These are phyloP conservation scores for Stephania cephalantha DNA, from an alignment of 164 flowering plant species.

Conservation along the genomic window DNA sequence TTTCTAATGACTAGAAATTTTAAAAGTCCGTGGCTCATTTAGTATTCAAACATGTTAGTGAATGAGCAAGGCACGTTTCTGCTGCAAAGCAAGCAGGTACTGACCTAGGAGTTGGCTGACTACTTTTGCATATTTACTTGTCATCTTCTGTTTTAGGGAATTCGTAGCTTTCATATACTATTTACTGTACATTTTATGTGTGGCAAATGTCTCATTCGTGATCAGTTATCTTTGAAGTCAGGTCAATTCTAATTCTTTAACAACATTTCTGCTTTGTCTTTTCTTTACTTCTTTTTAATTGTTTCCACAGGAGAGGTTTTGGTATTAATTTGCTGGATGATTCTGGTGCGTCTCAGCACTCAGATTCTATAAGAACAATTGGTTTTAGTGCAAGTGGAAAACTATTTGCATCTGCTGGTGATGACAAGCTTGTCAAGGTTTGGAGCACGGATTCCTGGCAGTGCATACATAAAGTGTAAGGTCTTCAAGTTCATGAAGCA, in stretches of 20 bases:
- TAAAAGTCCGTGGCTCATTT: not conserved
- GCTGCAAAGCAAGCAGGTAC: not conserved
- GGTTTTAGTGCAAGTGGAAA: conserved; percentile 62
- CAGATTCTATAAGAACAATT: conserved; percentile 75
- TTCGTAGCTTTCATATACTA: not conserved
- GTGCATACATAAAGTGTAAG: conserved; percentile 69
- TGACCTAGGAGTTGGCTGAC: not conserved
- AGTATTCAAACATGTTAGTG: not conserved
- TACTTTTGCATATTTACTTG: not conserved
- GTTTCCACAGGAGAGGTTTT: conserved; percentile 34
- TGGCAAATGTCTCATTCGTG: not conserved
- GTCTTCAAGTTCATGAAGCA: conserved; percentile 9
- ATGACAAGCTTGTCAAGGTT: conserved; percentile 83
- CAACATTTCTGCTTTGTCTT: not conserved
- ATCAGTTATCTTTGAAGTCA: not conserved
- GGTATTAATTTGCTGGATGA: conserved; percentile 46
- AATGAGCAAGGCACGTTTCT: not conserved
- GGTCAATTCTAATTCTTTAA: not conserved
- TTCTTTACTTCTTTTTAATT: not conserved
- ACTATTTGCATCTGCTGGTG: conserved; percentile 81
- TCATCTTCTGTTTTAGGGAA: not conserved
- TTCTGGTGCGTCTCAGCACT: conserved; percentile 45
- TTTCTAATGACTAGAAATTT: too few species aligned
- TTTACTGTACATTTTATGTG: not conserved
- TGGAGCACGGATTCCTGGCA: conserved; percentile 74